These are phyloP conservation scores for Pythium guiyangense DNA, from an alignment of 352 stramenopile species.

Conservation along the genomic window DNA sequence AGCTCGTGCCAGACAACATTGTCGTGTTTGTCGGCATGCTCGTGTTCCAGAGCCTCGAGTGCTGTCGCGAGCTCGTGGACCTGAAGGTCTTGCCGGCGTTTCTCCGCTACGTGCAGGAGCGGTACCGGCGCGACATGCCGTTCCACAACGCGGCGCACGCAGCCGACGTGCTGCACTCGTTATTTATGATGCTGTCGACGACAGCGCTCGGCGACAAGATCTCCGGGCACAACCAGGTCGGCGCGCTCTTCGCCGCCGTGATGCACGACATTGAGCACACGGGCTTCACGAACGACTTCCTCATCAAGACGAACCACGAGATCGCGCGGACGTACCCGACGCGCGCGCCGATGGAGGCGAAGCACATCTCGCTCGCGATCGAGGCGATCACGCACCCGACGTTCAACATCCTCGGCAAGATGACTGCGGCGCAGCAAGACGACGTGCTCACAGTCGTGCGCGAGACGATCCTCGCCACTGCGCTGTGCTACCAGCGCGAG, in stretches of 20 bases:
- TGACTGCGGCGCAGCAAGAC: constrained; percentile 38
- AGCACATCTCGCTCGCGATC: constrained; percentile 60
- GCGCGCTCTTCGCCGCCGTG: constrained; percentile 60
- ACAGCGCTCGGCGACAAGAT: constrained; percentile 49
- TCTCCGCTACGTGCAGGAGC: constrained; percentile 53
- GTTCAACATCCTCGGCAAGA: constrained; percentile 52
- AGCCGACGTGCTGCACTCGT: constrained; percentile 71
- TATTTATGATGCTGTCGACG: constrained; percentile 69
- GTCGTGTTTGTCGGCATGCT: constrained; percentile 65
- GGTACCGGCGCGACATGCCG: constrained; percentile 60
- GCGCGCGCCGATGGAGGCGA: constrained; percentile 70
- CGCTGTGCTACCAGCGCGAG: constrained; percentile 77
- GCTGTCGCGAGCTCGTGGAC: constrained; percentile 46
- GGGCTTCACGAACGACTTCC: constrained; percentile 73
- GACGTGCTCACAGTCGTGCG: constrained; percentile 55
- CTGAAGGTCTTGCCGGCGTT: constrained; percentile 43
- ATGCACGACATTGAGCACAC: constrained; percentile 83
- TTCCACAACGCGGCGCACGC: constrained; percentile 85
- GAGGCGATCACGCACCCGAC: constrained; percentile 40
- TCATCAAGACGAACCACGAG: constrained; percentile 68
- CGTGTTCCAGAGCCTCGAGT: constrained; percentile 68
- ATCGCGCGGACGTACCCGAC: constrained; percentile 57
- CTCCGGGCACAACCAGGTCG: constrained; percentile 62
- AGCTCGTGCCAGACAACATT: constrained; percentile 58
- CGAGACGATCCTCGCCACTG: constrained; percentile 68